phyloP scores from a whole-genome alignment of 352 stramenopile species.

The Phytophthora idaei region DNA sequence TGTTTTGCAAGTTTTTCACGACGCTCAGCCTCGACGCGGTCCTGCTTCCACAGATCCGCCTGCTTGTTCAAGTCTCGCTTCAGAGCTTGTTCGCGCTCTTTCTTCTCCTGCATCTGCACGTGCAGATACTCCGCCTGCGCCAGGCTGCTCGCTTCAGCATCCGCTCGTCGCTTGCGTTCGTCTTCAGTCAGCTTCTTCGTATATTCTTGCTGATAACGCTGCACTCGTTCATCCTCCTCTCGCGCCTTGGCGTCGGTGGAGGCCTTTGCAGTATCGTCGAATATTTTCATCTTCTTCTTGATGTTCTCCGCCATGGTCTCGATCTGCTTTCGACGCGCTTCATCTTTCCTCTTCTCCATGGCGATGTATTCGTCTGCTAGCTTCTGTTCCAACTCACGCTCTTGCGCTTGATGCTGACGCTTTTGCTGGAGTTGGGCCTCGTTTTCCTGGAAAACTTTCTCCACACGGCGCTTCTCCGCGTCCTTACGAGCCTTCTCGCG shows the following conservation, averaged over 20 bases:
- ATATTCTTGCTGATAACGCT: constrained; percentile 73
- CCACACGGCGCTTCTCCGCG: constrained; percentile 65
- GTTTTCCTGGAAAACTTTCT: constrained; percentile 68
- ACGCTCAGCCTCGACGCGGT: constrained; percentile 63
- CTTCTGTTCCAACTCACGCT: constrained; percentile 69
- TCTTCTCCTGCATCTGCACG: constrained; percentile 77
- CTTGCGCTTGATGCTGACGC: constrained; percentile 49
- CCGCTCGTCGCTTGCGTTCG: constrained; percentile 54
- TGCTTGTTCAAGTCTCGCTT: constrained; percentile 80
- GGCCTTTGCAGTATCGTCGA: constrained; percentile 77
- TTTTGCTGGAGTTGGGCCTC: constrained; percentile 68
- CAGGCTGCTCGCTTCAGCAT: constrained; percentile 54
- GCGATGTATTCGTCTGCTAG: constrained; percentile 72
- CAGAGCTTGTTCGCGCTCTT: constrained; percentile 49
- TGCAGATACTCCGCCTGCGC: constrained; percentile 62
- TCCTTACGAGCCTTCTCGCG: constrained; percentile 58
- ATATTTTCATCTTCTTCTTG: constrained; percentile 87
- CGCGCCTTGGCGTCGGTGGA: constrained; percentile 60
- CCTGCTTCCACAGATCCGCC: constrained; percentile 79
- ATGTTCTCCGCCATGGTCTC: constrained; percentile 77
- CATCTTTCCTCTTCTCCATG: constrained; percentile 79
- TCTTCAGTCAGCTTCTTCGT: constrained; percentile 56
- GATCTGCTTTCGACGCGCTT: constrained; percentile 60
- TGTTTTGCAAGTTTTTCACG: constrained; percentile 54
- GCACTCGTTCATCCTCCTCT: constrained; percentile 72